Evolutionary conservation across 169 alveolate genomes (phyloP).

Genomic region (Plasmodium ovale): DNA sequence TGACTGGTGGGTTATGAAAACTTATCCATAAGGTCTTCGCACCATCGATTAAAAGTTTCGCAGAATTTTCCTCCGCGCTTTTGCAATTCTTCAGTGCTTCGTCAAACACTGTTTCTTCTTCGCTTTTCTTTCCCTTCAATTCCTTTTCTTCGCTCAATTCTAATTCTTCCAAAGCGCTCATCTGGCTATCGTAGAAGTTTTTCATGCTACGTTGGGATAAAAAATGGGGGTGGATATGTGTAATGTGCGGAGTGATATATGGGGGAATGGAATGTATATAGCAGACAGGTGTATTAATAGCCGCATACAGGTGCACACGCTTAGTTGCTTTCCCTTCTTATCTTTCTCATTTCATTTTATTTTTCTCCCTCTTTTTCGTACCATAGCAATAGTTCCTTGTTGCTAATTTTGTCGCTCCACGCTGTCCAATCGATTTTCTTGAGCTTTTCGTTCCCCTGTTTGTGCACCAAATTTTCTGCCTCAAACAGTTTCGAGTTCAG

Average conservation of each 20-base stretch:
- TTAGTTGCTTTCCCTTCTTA: not conserved
- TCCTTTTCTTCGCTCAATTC: conserved; percentile 25
- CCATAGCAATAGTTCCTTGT: conserved; percentile 77
- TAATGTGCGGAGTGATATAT: not conserved
- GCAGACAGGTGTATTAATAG: not conserved
- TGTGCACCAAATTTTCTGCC: conserved; percentile 44
- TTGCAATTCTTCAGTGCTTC: conserved; percentile 79
- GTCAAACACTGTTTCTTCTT: conserved; percentile 66
- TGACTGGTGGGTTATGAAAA: conserved; percentile 87
- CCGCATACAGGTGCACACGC: not conserved
- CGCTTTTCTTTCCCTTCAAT: not conserved
- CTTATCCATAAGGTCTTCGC: conserved; percentile 90
- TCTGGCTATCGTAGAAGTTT: conserved; percentile 78
- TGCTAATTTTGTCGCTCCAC: conserved; percentile 75
- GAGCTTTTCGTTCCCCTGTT: conserved; percentile 8
- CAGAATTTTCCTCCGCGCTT: conserved; percentile 81
- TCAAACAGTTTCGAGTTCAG: conserved; percentile 48
- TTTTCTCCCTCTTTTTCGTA: conserved; percentile 14
- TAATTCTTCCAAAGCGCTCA: conserved; percentile 33
- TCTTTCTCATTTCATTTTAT: not conserved
- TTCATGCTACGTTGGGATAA: conserved; percentile 72
- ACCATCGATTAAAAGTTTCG: conserved; percentile 86
- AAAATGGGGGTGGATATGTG: not conserved
- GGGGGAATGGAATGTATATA: not conserved
- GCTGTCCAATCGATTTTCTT: conserved; percentile 76